Evolutionary conservation across 345 rosid species (phyloP).

Genomic region (Melaleuca alternifolia): DNA sequence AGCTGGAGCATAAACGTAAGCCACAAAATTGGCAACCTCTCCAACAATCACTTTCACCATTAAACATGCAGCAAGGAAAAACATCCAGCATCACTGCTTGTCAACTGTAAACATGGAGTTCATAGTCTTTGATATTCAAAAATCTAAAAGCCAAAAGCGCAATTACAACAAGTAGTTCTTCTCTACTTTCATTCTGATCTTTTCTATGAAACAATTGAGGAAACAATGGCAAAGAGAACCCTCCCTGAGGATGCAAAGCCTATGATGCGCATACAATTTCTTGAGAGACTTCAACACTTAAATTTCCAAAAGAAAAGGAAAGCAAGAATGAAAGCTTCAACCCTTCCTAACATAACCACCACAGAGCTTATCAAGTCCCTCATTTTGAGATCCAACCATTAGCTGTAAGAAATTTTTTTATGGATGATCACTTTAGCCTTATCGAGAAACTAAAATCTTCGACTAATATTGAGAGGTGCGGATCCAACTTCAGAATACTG

Average conservation of each 20-base stretch:
- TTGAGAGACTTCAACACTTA: not conserved
- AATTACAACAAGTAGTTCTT: not conserved
- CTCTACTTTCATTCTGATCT: not conserved
- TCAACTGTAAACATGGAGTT: not conserved
- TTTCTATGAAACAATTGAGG: not conserved
- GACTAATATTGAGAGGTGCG: not conserved
- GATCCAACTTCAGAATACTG: not conserved
- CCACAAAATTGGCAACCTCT: slow-evolving; percentile 86
- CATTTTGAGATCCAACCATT: not conserved
- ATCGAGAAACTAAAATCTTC: not conserved
- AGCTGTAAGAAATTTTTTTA: not conserved
- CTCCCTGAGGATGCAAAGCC: not conserved
- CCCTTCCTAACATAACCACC: not conserved
- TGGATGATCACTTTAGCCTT: not conserved
- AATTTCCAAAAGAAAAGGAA: not conserved
- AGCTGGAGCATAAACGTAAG: slow-evolving; percentile 92
- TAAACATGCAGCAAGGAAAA: not conserved
- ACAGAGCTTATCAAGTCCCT: not conserved
- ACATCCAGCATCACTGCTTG: not conserved
- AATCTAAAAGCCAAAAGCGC: not conserved
- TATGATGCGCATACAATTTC: not conserved
- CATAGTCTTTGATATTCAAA: not conserved
- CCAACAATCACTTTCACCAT: slow-evolving; percentile 59
- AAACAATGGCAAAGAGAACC: not conserved
- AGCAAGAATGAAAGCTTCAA: not conserved